These are phyloP conservation scores for Diplocarpon mali DNA, from an alignment of 2,329 filamentous ascomycete species.

Conservation along the genomic window DNA sequence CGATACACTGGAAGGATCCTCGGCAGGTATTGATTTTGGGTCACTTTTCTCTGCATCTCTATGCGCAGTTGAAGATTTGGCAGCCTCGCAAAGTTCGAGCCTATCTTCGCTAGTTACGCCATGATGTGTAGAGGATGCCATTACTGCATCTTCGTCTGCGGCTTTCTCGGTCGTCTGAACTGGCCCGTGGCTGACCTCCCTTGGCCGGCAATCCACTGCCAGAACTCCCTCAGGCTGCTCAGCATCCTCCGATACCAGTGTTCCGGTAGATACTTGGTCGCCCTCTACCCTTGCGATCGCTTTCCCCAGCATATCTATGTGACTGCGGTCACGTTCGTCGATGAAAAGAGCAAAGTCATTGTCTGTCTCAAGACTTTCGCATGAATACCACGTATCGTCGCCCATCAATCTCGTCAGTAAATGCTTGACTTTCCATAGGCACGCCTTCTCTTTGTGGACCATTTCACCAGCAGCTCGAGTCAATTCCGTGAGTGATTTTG, in stretches of 20 bases:
- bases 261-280: constrained; percentile 21
- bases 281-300: constrained; percentile 16
- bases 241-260: constrained; percentile 17
- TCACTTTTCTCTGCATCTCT: background rate
- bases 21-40: background rate
- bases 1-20: background rate
- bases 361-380: constrained; percentile 43
- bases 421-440: constrained; percentile 64
- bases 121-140: background rate
- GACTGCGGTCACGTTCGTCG: constrained; percentile 21
- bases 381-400: constrained; percentile 59
- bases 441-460: constrained; percentile 63
- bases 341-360: constrained; percentile 43
- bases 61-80: background rate
- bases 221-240: constrained; percentile 8
- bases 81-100: background rate
- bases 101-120: background rate
- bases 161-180: background rate
- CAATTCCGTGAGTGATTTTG: constrained; percentile 61
- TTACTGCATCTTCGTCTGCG: background rate
- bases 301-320: constrained; percentile 15
- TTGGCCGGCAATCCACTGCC: constrained; percentile 8
- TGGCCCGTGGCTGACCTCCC: background rate
- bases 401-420: constrained; percentile 63
- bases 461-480: constrained; percentile 57